Evolutionary conservation across 352 stramenopile genomes (phyloP).

Genomic region (Phytophthora megakarya): DNA sequence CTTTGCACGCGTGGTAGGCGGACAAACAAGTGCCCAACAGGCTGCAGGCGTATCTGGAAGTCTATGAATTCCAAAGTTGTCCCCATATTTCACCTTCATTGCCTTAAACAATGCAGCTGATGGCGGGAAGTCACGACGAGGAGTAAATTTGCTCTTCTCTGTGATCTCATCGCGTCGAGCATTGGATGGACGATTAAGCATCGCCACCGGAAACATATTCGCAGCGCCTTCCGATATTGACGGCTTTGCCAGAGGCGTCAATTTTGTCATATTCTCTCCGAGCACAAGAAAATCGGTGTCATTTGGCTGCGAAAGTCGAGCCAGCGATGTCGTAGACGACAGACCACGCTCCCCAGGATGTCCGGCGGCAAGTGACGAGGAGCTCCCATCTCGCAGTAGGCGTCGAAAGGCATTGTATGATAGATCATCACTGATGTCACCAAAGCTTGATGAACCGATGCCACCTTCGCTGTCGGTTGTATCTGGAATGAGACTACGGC

Average conservation of each 20-base stretch:
- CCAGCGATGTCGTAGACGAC: slow-evolving; percentile 23
- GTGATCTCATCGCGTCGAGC: slow-evolving; percentile 75
- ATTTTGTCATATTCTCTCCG: slow-evolving; percentile 71
- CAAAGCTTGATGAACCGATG: slow-evolving; percentile 33
- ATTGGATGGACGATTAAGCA: slow-evolving; percentile 61
- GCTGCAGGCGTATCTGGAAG: slow-evolving; percentile 76
- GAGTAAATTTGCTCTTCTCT: slow-evolving; percentile 82
- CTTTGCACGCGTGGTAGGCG: slow-evolving; percentile 61
- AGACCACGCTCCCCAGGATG: slow-evolving; percentile 17
- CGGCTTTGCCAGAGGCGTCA: slow-evolving; percentile 53
- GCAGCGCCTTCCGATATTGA: slow-evolving; percentile 68
- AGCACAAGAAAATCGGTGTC: slow-evolving; percentile 60
- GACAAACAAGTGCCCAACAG: slow-evolving; percentile 79
- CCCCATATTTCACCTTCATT: slow-evolving; percentile 83
- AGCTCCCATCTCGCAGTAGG: slow-evolving; percentile 44
- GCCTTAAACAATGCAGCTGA: slow-evolving; percentile 86
- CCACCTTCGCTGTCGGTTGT: slow-evolving; percentile 17
- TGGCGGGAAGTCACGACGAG: slow-evolving; percentile 79
- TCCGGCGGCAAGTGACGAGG: slow-evolving; percentile 16
- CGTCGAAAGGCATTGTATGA: slow-evolving; percentile 58
- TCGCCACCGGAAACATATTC: slow-evolving; percentile 74
- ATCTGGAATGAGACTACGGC: slow-evolving; percentile 34
- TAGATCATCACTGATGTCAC: slow-evolving; percentile 35
- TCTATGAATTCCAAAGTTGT: slow-evolving; percentile 75
- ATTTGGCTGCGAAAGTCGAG: slow-evolving; percentile 44